Evolutionary conservation across 176 grass and related monocot genomes (phyloP).

Genomic region (sorghum (Sorghum bicolor)): DNA sequence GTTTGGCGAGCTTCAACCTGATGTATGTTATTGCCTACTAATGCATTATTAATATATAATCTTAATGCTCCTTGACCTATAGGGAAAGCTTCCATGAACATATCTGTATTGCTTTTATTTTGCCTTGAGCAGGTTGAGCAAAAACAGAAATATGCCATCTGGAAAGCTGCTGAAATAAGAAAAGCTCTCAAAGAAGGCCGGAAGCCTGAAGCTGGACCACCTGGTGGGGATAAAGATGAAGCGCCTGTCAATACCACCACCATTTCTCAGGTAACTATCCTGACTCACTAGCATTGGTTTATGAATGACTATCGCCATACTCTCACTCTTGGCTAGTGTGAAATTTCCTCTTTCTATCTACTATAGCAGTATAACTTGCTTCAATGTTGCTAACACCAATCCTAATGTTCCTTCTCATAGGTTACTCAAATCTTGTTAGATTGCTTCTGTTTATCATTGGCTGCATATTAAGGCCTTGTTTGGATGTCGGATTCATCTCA

Average conservation of each 20-base stretch:
- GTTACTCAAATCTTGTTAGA: neutral
- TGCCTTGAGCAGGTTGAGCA: constrained; percentile 71
- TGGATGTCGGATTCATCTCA: too few relatives aligned
- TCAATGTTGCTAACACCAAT: constrained; percentile 9
- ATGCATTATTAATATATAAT: neutral
- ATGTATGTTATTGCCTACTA: constrained; percentile 35
- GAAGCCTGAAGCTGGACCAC: constrained; percentile 85
- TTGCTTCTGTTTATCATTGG: neutral
- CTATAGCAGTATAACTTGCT: neutral
- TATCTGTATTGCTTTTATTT: neutral
- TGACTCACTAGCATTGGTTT: constrained; percentile 6
- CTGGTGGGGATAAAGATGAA: constrained; percentile 82
- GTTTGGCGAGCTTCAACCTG: constrained; percentile 83
- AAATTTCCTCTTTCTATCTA: neutral
- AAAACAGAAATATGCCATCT: constrained; percentile 94
- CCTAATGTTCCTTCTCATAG: neutral
- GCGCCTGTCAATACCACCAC: constrained; percentile 26
- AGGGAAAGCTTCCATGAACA: neutral
- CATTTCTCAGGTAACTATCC: constrained; percentile 42
- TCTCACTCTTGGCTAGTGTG: neutral
- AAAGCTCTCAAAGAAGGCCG: constrained; percentile 96
- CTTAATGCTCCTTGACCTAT: neutral
- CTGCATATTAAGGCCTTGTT: too few relatives aligned
- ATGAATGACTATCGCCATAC: neutral
- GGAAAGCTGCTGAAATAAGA: constrained; percentile 99